Conservation (phyloP, 73 alveolate genomes). For the Paramecium octaurelia region DNA sequence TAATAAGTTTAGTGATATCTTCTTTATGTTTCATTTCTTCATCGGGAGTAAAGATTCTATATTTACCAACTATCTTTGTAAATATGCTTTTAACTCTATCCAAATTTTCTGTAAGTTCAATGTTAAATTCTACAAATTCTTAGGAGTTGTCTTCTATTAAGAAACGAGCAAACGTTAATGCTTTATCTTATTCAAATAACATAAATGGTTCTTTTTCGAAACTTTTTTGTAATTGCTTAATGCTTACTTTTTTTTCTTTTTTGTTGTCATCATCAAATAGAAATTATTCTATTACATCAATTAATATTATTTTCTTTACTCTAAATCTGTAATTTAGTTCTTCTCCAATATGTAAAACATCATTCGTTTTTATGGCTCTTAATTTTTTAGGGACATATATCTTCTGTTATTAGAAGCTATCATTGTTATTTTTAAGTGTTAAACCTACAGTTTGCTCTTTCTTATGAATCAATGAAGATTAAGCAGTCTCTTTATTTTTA, state of each 20-base stretch:
- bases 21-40: conserved; percentile 30
- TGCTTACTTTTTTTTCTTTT: background rate
- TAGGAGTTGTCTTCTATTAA: conserved; percentile 2
- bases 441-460: background rate
- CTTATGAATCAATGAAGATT: background rate
- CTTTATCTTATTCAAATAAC: conserved; percentile 38
- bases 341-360: background rate
- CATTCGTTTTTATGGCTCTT: conserved; percentile 10
- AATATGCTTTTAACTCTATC: conserved; percentile 22
- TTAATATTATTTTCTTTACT: background rate
- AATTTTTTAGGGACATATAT: conserved; percentile 27
- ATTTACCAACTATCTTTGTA: conserved; percentile 23
- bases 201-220: conserved; percentile 22
- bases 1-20: background rate
- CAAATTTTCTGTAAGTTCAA: background rate
- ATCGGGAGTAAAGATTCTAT: background rate
- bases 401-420: background rate
- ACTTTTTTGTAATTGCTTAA: background rate
- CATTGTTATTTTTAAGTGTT: background rate
- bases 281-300: conserved; percentile 32
- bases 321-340: conserved; percentile 39
- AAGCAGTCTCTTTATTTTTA: conserved; percentile 15
- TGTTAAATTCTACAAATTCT: conserved; percentile 38
- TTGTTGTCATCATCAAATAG: conserved; percentile 40
- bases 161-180: conserved; percentile 17